These are phyloP conservation scores for Cladosporium sp. DNA, from an alignment of 2,329 filamentous ascomycete genomes.

Conservation along the genomic window DNA sequence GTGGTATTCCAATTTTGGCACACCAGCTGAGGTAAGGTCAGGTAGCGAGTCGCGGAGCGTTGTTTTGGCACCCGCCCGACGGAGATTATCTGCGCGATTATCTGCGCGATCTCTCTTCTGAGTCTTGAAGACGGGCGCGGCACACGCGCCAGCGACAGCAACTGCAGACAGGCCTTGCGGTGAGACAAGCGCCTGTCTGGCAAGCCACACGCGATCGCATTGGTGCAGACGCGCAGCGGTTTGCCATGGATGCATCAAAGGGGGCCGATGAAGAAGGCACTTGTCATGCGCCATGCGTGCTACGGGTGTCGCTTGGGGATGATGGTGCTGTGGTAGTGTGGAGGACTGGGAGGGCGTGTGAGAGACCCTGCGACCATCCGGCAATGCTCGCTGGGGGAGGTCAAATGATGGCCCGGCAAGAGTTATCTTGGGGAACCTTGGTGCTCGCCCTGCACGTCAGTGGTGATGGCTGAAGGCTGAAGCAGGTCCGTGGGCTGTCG, in stretches of 20 bases:
- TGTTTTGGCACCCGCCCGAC: background rate
- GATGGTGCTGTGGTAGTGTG: too few relatives aligned
- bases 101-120: too few relatives aligned
- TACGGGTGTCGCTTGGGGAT: background rate
- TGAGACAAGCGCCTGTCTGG: slow-evolving; percentile 10
- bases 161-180: slow-evolving; percentile 5
- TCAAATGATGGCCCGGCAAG: too few relatives aligned
- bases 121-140: slow-evolving; percentile 4
- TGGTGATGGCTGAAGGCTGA: background rate
- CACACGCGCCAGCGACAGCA: background rate
- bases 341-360: background rate
- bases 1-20: background rate
- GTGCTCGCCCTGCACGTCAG: background rate
- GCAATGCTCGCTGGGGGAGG: background rate
- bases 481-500: background rate
- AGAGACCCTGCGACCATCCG: background rate
- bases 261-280: background rate
- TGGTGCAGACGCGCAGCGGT: slow-evolving; percentile 6
- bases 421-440: too few relatives aligned
- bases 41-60: background rate
- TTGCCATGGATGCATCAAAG: slow-evolving; percentile 1
- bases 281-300: background rate
- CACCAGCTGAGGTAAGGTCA: too few relatives aligned
- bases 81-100: background rate
- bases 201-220: slow-evolving; percentile 10